phyloP scores from a whole-genome alignment of 305 asterid species.

The Solanum chacoense region DNA sequence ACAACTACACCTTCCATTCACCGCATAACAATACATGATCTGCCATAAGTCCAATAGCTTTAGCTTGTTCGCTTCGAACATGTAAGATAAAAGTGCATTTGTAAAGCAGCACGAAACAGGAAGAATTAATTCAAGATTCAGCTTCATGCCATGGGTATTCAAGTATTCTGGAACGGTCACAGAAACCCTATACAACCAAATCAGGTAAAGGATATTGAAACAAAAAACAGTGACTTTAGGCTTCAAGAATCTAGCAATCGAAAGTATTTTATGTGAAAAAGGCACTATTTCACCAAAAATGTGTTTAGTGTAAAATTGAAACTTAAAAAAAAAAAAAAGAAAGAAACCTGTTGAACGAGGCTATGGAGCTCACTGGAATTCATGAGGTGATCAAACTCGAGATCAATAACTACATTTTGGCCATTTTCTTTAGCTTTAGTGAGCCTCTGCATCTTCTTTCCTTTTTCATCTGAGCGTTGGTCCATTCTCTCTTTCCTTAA shows the following conservation, averaged over 20 bases:
- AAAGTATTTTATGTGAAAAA: neutral
- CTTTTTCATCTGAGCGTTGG: conserved; percentile 48
- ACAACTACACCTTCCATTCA: conserved; percentile 53
- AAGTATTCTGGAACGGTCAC: neutral
- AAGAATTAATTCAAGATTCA: neutral
- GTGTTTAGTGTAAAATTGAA: neutral
- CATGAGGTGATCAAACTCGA: conserved; percentile 78
- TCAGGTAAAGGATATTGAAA: neutral
- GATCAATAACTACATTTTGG: conserved; percentile 73
- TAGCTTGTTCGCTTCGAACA: neutral
- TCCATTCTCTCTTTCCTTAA: conserved; percentile 70
- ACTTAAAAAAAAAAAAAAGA: neutral
- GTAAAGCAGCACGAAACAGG: neutral
- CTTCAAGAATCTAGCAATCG: neutral
- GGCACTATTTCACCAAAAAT: neutral
- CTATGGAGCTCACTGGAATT: conserved; percentile 52
- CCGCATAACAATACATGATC: conserved; percentile 88
- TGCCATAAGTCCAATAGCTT: conserved; percentile 24
- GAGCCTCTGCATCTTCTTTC: conserved; percentile 56
- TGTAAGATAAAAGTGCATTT: neutral
- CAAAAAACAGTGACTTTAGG: neutral
- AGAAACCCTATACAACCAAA: neutral
- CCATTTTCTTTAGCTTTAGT: conserved; percentile 44
- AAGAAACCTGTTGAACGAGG: conserved; percentile 80
- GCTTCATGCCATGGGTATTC: neutral